These are phyloP conservation scores for Lepraria neglecta DNA, from an alignment of 495 filamentous ascomycete genomes.

Conservation along the genomic window DNA sequence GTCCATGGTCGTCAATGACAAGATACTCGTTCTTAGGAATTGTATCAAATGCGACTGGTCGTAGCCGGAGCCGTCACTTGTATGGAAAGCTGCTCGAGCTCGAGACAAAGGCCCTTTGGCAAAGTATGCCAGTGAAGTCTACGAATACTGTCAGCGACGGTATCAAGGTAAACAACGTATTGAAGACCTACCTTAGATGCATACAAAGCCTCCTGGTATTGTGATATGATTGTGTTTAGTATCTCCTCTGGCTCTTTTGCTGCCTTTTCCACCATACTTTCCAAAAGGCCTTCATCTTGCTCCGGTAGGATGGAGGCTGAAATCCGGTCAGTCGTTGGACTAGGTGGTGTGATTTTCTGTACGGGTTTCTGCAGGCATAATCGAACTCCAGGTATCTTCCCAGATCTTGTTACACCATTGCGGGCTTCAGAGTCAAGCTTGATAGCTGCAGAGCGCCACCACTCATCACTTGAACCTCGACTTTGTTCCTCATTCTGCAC, in stretches of 20 bases:
- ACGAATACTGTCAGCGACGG: conserved; percentile 4
- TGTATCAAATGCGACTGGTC: conserved; percentile 46
- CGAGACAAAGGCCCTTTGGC: conserved; percentile 92
- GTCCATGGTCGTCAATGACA: conserved; percentile 70
- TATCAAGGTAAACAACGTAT: not conserved
- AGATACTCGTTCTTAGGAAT: conserved; percentile 64
- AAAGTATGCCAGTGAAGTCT: conserved; percentile 93
- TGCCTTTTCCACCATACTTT: conserved; percentile 17
- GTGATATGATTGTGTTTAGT: conserved; percentile 60
- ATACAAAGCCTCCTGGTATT: conserved; percentile 88
- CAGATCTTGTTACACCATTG: not conserved
- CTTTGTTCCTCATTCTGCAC: not conserved
- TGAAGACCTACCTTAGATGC: conserved; percentile 62
- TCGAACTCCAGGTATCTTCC: not conserved
- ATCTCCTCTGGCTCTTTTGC: conserved; percentile 56
- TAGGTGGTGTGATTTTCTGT: conserved; percentile 20
- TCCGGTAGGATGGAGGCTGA: conserved; percentile 15
- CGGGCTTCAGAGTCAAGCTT: not conserved
- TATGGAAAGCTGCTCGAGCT: conserved; percentile 66
- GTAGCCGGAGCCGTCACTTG: conserved; percentile 34
- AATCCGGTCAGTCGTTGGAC: conserved; percentile 16
- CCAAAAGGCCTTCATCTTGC: conserved; percentile 12
- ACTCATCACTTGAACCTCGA: conserved; percentile 32
- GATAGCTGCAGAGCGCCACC: conserved; percentile 35
- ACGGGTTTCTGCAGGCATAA: conserved; percentile 10